Evolutionary conservation across 257 asterid genomes (phyloP).

Genomic region (Anisodus acutangulus): DNA sequence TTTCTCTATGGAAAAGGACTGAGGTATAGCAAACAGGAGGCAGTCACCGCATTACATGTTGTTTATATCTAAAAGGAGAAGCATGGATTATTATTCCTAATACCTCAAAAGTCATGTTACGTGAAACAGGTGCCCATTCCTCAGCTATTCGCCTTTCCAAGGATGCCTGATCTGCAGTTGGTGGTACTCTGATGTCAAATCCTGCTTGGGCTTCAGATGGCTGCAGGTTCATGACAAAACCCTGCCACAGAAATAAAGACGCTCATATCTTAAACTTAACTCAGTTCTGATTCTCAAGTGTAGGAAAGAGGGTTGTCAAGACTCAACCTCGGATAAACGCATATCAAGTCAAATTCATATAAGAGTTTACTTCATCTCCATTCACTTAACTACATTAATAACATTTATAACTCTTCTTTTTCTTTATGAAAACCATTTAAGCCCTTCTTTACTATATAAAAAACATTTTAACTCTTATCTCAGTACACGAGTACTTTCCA

Average conservation of each 20-base stretch:
- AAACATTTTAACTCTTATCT: background rate
- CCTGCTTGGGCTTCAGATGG: constrained; percentile 99
- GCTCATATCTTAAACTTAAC: background rate
- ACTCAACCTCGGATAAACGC: background rate
- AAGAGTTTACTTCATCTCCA: background rate
- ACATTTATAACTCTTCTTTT: background rate
- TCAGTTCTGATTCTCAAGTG: constrained; percentile 16
- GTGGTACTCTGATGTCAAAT: constrained; percentile 92
- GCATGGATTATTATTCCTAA: background rate
- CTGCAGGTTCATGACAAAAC: constrained; percentile 96
- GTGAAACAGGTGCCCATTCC: constrained; percentile 96
- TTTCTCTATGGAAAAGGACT: background rate
- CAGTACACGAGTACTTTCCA: background rate
- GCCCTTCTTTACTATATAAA: no score
- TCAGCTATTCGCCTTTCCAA: constrained; percentile 85
- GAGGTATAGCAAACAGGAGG: constrained; percentile 15
- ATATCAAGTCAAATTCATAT: background rate
- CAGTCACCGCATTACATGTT: background rate
- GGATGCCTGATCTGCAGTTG: constrained; percentile 72
- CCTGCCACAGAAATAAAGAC: constrained; percentile 51
- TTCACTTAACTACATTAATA: constrained; percentile 21
- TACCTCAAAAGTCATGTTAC: constrained; percentile 96
- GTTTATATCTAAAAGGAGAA: background rate
- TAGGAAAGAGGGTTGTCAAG: background rate
- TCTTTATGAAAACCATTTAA: background rate